Base-by-base conservation (phyloP, 352 stramenopile species). In the Globisporangium uncinulatum region DNA sequence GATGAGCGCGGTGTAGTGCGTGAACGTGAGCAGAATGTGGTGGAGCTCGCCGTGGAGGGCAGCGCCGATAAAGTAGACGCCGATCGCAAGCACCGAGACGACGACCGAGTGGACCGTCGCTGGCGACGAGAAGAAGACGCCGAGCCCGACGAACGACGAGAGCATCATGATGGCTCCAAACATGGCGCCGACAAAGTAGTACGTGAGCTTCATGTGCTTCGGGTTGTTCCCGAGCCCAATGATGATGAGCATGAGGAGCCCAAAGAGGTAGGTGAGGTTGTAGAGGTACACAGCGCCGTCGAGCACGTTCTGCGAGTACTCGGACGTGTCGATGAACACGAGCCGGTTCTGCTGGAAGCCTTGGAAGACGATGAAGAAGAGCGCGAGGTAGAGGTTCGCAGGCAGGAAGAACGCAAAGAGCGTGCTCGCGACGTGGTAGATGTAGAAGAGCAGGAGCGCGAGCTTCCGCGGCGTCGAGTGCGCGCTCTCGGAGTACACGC, bases 361-460 rank as follows among this genome's bases (percentile, higher is more conserved):
- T 64, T 93, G 79, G 56, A 95, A 93, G 13, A 95, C 83, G 52
- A 95, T 84, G 68, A 92, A 95, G 59, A 73, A 95, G 3, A 95
- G 69, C 53, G 83, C 81, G 14, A 95, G 65, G 61, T 92, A 95
- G 56, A 95, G 64, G 53, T 92, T 95, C 32, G 83, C 83, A 7
- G 82, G 83, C 51, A 93, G 45, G 54, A 93, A 86, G 57, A 81
- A 90, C 24, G 69, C 65, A 36, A 93, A 91, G 7, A 77, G 39
- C 44, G 79, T 91, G 69, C 75, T 84, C 10, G 79, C 44, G 31
- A 94, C 54, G 59, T 94, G 76, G 67, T 93, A 95, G 11, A 89
- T 20, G 71, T 92, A 92, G 47, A 86, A 89, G 1, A 91, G 48
- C 37, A 87, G 45, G 46, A 95, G 67, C 7, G 71, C 79, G 44